Evolutionary conservation across 2,329 filamentous ascomycete genomes (phyloP), one percentile per base, ranked within the genome.

Genomic region (Acarospora socialis): DNA sequence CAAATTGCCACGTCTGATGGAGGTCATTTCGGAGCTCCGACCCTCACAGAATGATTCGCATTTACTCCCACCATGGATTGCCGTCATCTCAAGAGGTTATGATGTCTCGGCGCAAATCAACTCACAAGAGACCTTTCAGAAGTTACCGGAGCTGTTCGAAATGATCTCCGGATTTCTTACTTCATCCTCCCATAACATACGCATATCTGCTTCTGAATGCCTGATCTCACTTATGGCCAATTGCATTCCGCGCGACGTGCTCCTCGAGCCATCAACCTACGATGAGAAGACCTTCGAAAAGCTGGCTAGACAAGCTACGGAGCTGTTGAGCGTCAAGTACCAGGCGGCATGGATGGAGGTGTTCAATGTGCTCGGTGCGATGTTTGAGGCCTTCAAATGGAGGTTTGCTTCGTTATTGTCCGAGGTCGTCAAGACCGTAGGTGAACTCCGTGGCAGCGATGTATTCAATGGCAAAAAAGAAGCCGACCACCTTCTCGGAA

Each of bases 261-360:
- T 98, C 21, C 57, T 92, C 5, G 82, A 94, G 42, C 84, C 86
- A 15, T 92, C 86, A 2, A 70, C 93, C 28, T 92, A 81, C 52
- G 87, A 95, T 45, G 86, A 95, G 55, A 93, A 92, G 58, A 69
- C 76, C 1, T 57, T 95, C 7, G 81, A 84, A 49, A 87, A 84
- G 51, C 56, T 98, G 14, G 76, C 57, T 8, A 78, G 72, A 49
- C 67, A 68, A 3, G 75, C 80, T 0, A 76, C 77, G 39, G 71
- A 77, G 21, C 64, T 95, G 5, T 65, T 98, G 27, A 86, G 74
- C 31, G 75, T 95, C 22, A 90, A 90, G 49, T 98, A 86, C 50
- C 90, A 95, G 58, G 74, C 78, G 16, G 90, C 90, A 3, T 94
- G 87, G 82, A 75, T 81, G 58, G 86, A 98, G 52, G 84, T 92